Evolutionary conservation across 768 basidiomycete species (phyloP), one percentile per base, ranked within the genome.

Genomic region (Lepiota subincarnata): DNA sequence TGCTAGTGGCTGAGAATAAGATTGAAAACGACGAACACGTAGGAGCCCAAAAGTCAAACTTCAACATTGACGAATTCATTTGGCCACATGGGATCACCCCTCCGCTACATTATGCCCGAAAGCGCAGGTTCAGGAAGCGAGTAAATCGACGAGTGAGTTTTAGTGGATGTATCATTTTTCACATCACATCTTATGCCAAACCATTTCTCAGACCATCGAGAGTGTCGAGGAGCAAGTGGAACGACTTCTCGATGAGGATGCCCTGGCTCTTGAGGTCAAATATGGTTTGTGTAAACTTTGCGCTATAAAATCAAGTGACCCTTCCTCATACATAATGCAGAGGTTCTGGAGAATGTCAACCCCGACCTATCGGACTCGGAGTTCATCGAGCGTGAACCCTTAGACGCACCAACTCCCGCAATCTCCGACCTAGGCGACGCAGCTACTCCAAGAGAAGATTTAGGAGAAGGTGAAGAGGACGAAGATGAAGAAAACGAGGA

Each of bases 21-120:
- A 73, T 89, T 53, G 78, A 84, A 26, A 83, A 75, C 40, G 89
- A 95, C 57, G 87, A 89, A 34, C 75, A 80, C 1, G 57, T 83
- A 38, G 73, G 73, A 12, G 77, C 74, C 31, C 82, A 81, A 40
- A 85, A 82, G 65, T 24, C 24, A 24, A 81, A 77, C 49, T 89
- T 96, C 72, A 93, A 86, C 60, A 81, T 97, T 44, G 92, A 97
- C 59, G 95, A 98, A 59, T 98, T 95, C 68, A 92, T 98, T 51
- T 99, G 91, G 87, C 94, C 90, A 0, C 95, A 98, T 62, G 97
- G 97, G 2, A 76, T 98, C 42, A 97, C 95, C 0, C 96, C 96
- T 45, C 96, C 97, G 1, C 69, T 99, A 51, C 84, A 89, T 59
- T 84, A 95, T 63, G 92, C 84, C 42, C 81, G 96, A 51, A 97